Conservation (phyloP, 2,329 filamentous ascomycete species). For the Fusarium sp. region DNA sequence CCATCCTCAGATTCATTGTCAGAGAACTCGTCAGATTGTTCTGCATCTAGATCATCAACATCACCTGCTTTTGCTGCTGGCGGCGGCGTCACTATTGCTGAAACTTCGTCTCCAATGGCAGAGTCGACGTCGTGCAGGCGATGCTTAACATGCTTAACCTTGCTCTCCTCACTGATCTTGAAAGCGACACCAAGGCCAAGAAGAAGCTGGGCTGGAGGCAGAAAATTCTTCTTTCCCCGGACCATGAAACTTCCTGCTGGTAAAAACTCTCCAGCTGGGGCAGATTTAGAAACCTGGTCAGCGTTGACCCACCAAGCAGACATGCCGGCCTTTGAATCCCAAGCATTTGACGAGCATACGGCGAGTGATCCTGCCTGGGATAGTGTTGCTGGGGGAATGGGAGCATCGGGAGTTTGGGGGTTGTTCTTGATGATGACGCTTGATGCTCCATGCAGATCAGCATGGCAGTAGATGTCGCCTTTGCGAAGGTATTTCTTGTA, state of each 20-base stretch:
- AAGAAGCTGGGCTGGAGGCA: conserved; percentile 88
- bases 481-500: conserved; percentile 88
- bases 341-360: conserved; percentile 88
- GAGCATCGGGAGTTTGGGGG: conserved; percentile 79
- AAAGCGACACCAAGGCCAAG: conserved; percentile 92
- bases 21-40: conserved; percentile 51
- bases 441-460: conserved; percentile 86
- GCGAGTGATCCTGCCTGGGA: conserved; percentile 89
- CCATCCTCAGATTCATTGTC: conserved; percentile 53
- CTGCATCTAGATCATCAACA: conserved; percentile 37
- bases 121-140: conserved; percentile 51
- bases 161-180: conserved; percentile 88
- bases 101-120: conserved; percentile 27
- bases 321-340: conserved; percentile 97
- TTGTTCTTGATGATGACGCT: conserved; percentile 94
- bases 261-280: conserved; percentile 83
- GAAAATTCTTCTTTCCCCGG: conserved; percentile 87
- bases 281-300: conserved; percentile 90
- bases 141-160: conserved; percentile 82
- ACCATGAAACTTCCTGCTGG: conserved; percentile 83
- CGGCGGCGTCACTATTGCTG: conserved; percentile 40
- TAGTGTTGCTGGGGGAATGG: conserved; percentile 90
- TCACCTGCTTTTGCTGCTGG: conserved; percentile 44
- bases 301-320: conserved; percentile 95
- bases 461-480: conserved; percentile 92